Evolutionary conservation across 2,329 filamentous ascomycete genomes (phyloP).

Genomic region (Pestalotiopsis sp.): DNA sequence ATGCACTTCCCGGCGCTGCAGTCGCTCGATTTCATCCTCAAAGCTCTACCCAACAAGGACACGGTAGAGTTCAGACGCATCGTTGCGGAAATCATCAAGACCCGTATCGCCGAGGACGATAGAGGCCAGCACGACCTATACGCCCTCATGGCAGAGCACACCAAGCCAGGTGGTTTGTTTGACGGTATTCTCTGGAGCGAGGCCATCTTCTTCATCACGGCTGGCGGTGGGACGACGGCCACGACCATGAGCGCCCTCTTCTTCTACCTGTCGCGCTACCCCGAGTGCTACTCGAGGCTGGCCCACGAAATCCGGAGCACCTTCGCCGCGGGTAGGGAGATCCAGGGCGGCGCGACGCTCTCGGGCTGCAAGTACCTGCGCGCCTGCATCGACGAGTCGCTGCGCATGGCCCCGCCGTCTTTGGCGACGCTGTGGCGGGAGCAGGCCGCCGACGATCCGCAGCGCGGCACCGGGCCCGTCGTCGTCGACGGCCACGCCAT

Average conservation of each 20-base stretch:
- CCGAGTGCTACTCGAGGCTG: slow-evolving; percentile 28
- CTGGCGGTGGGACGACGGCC: slow-evolving; percentile 31
- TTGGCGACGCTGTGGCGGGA: slow-evolving; percentile 35
- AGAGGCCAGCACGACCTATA: slow-evolving; percentile 22
- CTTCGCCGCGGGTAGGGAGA: slow-evolving; percentile 35
- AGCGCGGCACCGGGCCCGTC: slow-evolving; percentile 16
- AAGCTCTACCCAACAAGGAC: slow-evolving; percentile 1
- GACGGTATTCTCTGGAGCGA: slow-evolving; percentile 8
- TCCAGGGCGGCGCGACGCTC: slow-evolving; percentile 32
- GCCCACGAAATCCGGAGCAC: slow-evolving; percentile 32
- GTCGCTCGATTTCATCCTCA: slow-evolving; percentile 7
- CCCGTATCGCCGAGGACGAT: slow-evolving; percentile 18
- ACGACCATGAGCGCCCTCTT: slow-evolving; percentile 33
- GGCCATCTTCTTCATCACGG: slow-evolving; percentile 14
- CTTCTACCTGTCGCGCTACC: slow-evolving; percentile 37
- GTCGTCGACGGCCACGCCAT: slow-evolving; percentile 31
- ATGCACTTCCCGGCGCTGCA: slow-evolving; percentile 8
- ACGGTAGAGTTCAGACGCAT: slow-evolving; percentile 8
- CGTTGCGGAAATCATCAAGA: slow-evolving; percentile 22
- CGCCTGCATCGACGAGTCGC: slow-evolving; percentile 48
- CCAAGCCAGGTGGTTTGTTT: slow-evolving; percentile 2
- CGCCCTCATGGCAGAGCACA: slow-evolving; percentile 18
- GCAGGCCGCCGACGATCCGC: slow-evolving; percentile 18
- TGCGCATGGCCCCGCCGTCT: slow-evolving; percentile 48
- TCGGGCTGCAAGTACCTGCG: slow-evolving; percentile 41